Conservation (phyloP, 345 rosid species). For the Trapa incisa region DNA sequence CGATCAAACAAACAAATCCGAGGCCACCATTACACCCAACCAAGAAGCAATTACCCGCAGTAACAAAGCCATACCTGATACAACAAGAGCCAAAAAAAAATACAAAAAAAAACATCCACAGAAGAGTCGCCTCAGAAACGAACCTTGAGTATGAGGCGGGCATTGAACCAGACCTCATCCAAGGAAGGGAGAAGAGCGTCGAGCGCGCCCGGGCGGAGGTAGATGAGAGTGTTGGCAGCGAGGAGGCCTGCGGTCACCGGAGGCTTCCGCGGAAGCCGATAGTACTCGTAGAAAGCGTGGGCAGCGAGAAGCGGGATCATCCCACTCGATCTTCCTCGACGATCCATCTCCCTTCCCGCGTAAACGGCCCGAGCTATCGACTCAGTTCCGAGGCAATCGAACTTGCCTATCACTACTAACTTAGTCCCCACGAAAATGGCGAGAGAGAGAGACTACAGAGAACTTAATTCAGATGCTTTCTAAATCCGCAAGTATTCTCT, state of each 20-base stretch:
- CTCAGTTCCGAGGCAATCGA: background rate
- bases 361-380: background rate
- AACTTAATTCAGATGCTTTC: background rate
- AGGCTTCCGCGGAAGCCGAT: conserved; percentile 74
- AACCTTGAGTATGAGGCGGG: conserved; percentile 84
- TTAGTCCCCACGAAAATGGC: background rate
- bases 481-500: too few species aligned
- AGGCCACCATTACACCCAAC: background rate
- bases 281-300: conserved; percentile 59
- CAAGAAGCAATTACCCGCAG: background rate
- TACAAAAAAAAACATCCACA: background rate
- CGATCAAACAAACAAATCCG: background rate
- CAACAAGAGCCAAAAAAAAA: background rate
- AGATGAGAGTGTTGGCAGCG: conserved; percentile 61
- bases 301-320: conserved; percentile 67
- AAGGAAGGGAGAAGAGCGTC: conserved; percentile 50
- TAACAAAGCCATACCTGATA: background rate
- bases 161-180: conserved; percentile 70
- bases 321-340: conserved; percentile 36
- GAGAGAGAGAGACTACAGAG: background rate
- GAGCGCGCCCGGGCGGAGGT: conserved; percentile 62
- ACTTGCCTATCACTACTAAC: background rate
- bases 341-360: conserved; percentile 15
- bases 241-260: conserved; percentile 86
- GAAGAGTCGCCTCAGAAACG: background rate